Base-by-base conservation (phyloP, 768 basidiomycete genomes). In the Dendrothele bispora region DNA sequence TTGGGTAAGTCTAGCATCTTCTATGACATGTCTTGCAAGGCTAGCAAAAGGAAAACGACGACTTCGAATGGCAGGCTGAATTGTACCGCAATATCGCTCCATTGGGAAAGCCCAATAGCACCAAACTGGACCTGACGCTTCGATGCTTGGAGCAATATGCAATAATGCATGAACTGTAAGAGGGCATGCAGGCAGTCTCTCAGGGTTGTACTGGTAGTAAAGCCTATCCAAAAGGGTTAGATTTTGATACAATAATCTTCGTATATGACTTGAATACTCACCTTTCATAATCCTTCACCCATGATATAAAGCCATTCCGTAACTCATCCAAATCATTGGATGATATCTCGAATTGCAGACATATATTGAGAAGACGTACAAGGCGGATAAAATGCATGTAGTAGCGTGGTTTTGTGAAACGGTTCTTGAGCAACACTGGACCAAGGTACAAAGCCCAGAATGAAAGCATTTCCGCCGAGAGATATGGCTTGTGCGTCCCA, bases 321-420 rank as follows among this genome's bases (percentile, higher is more conserved):
- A 65, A 39, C 5, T 42, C 26, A 1, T 50, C 39, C 7, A 66
- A 32, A 25, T 62, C 55, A 1, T 20, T 29, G 4, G 17, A 5
- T 0, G 52, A 48, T 5, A 60, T 32, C 28, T 60, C 55, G 25
- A 59, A 64, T 27, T 61, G 53, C 3, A 69, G 53, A 49, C 67
- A 68, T 0, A 44, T 26, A 21, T 50, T 48, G 32, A 67, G 41
- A 4, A 68, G 54, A 3, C 39, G 17, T 18, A 65, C 57, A 29
- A 69, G 59, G 3, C 53, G 24, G 15, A 67, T 25, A 39, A 68
- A 65, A 46, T 70, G 66, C 1, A 56, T 46, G 41, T 63, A 69
- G 49, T 69, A 70, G 14, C 48, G 49, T 10, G n/a, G 18, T 5
- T 12, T 14, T n/a, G n/a, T n/a, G 50, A 67, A 67, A 2, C 52